Conservation (phyloP, 306 rosid genomes). For the Trifolium pratense region DNA sequence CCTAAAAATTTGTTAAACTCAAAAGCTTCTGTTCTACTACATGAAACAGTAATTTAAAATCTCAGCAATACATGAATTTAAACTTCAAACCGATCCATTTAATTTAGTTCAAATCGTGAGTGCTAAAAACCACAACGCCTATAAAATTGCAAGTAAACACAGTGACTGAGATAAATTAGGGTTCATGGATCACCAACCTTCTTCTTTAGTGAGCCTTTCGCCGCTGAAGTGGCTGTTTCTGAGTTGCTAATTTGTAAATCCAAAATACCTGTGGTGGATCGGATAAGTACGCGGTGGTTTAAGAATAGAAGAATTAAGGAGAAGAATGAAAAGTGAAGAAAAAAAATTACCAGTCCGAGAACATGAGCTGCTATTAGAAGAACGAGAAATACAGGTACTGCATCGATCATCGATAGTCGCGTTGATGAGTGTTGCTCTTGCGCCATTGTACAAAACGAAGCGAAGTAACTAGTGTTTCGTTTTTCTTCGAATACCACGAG, state of each 20-base stretch:
- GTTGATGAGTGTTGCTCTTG: slow-evolving; percentile 48
- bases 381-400: slow-evolving; percentile 59
- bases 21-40: neutral
- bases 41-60: neutral
- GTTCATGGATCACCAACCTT: slow-evolving; percentile 51
- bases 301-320: slow-evolving; percentile 17
- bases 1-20: neutral
- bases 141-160: neutral
- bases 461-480: neutral
- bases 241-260: slow-evolving; percentile 53
- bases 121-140: neutral
- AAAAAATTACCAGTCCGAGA: slow-evolving; percentile 66
- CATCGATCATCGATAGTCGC: slow-evolving; percentile 63
- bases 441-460: slow-evolving; percentile 52
- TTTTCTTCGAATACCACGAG: neutral
- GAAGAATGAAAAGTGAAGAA: neutral
- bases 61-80: neutral
- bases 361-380: slow-evolving; percentile 77
- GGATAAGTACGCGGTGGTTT: neutral
- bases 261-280: slow-evolving; percentile 64
- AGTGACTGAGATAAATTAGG: slow-evolving; percentile 34
- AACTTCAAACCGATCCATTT: slow-evolving; percentile 20
- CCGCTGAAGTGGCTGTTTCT: slow-evolving; percentile 42
- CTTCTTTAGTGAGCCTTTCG: slow-evolving; percentile 71
- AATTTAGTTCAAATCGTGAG: slow-evolving; percentile 2